Evolutionary conservation across 2,329 filamentous ascomycete species (phyloP), one percentile per base, ranked within the genome.

Genomic region (Exophiala calicioides): DNA sequence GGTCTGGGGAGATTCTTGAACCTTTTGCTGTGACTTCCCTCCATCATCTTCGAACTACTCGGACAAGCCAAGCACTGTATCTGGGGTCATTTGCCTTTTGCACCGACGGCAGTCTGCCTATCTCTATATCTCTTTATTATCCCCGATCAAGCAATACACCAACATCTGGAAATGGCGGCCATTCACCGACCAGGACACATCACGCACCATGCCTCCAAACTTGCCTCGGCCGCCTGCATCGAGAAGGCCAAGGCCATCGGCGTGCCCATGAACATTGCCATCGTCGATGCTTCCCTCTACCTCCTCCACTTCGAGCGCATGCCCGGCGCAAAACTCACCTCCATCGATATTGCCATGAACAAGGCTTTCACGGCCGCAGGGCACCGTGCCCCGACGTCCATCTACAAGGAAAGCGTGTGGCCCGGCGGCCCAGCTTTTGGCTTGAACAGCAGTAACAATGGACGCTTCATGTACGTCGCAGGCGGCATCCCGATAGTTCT

Each of bases 341-440:
- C 70, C 82, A 58, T 61, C 80, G 57, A 62, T 72, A 63, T 79
- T 80, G 60, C 77, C 13, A 62, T 65, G 39, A 63, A 68, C 52
- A 68, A 80, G 53, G 77, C 77, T 12, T 80, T 78, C 59, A 80
- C 77, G 2, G 77, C 77, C 3, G 75, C 77, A 1, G 77, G 77
- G 12, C 77, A 80, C 61, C 65, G 70, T 15, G 63, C 69, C 3
- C 75, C 76, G 0, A 80, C 77, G 0, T 69, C 71, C 16, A 65
- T 68, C 2, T 80, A 80, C 61, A 75, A 75, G 46, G 76, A 78
- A 51, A 68, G 66, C 30, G 76, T 79, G 15, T 71, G 73, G 65
- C 76, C 77, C 4, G 77, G 77, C 5, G 76, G 77, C 1, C 62
- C 67, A 1, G 76, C 73, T 0, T 79, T 72, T 52, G 74, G 76